A percentile compares a stretch with the other conserved stretches of the same genome.
Evolutionary conservation across 2,329 filamentous ascomycete genomes (phyloP).

Genomic region (Penicillium vulpinum): DNA sequence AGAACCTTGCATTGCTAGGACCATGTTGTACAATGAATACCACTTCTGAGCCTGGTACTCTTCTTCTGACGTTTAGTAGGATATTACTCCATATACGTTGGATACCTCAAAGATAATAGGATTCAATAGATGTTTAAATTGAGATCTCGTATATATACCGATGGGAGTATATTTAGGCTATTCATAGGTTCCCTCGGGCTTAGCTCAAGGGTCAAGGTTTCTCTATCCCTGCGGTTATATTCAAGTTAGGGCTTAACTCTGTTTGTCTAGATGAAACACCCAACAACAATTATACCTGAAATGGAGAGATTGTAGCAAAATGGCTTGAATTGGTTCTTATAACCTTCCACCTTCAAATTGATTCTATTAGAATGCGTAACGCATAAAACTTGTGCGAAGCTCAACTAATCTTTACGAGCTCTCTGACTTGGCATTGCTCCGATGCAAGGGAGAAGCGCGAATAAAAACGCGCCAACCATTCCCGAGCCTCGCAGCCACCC

Average conservation of each 20-base stretch:
- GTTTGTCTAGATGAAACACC: not conserved
- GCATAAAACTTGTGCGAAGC: not conserved
- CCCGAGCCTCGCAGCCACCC: slow-evolving; percentile 1
- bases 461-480: slow-evolving; percentile 11
- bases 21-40: slow-evolving; percentile 14
- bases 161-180: not conserved
- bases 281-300: not conserved
- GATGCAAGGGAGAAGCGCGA: slow-evolving; percentile 25
- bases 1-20: slow-evolving; percentile 16
- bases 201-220: not conserved
- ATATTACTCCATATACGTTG: not conserved
- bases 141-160: not conserved
- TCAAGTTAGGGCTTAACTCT: not conserved
- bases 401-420: slow-evolving; percentile 7
- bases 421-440: slow-evolving; percentile 19
- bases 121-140: not conserved
- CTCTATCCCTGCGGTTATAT: not conserved
- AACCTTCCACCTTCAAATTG: not conserved
- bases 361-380: slow-evolving; percentile 7
- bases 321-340: not conserved
- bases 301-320: not conserved
- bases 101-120: not conserved
- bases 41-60: not conserved
- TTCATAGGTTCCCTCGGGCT: not conserved
- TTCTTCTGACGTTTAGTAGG: not conserved